These are phyloP conservation scores for Pseudonectria foliicola DNA, from an alignment of 2,329 filamentous ascomycete species.

Conservation along the genomic window DNA sequence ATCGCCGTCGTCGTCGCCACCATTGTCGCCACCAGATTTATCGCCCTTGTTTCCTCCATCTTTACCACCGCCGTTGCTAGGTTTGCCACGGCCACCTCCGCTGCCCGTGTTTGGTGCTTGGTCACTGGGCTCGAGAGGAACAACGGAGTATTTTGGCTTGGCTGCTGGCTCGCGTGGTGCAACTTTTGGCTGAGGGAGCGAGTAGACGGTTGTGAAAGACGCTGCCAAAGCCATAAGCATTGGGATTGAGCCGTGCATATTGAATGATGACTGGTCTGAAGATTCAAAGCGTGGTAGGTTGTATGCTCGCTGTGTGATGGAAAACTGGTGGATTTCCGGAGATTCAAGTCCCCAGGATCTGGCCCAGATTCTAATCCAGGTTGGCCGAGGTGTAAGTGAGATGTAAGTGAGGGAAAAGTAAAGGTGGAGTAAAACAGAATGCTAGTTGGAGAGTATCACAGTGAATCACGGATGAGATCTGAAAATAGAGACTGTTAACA, in stretches of 20 bases:
- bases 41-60: too few relatives aligned
- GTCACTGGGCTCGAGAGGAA: conserved; percentile 30
- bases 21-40: conserved; percentile 7
- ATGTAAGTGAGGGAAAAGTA: neutral
- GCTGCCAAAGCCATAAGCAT: conserved; percentile 25
- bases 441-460: neutral
- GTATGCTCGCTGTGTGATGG: too few relatives aligned
- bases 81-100: conserved; percentile 15
- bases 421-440: neutral
- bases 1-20: conserved; percentile 11
- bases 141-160: conserved; percentile 32
- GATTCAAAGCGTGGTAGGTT: too few relatives aligned
- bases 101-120: conserved; percentile 14
- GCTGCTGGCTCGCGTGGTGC: conserved; percentile 15
- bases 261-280: conserved; percentile 11
- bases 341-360: too few relatives aligned
- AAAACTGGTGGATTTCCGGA: too few relatives aligned
- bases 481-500: neutral
- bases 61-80: conserved; percentile 5
- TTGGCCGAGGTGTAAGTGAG: neutral
- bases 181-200: conserved; percentile 22
- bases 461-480: neutral
- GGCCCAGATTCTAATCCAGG: too few relatives aligned
- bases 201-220: conserved; percentile 17
- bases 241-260: conserved; percentile 25